phyloP scores from a whole-genome alignment of 331 rosid species.

The Spiraea crenata region DNA sequence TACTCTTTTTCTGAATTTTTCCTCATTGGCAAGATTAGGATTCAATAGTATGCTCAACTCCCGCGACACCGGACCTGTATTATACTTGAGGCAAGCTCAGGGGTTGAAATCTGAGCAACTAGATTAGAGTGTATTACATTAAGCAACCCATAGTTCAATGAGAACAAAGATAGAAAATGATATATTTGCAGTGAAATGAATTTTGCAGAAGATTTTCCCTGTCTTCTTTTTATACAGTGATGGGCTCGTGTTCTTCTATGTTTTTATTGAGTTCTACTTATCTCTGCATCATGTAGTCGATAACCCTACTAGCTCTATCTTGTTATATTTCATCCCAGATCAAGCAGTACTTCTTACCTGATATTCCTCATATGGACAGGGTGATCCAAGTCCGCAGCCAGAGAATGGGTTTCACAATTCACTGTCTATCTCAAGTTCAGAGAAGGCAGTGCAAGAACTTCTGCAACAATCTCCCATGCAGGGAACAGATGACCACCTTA shows the following conservation, averaged over 20 bases:
- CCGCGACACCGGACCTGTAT: background rate
- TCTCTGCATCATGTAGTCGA: background rate
- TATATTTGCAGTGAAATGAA: background rate
- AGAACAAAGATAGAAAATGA: background rate
- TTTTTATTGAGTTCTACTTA: background rate
- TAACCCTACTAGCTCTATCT: background rate
- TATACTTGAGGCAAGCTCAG: background rate
- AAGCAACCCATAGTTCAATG: background rate
- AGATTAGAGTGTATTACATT: background rate
- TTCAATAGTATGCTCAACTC: background rate
- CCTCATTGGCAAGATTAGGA: background rate
- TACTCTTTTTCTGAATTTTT: background rate
- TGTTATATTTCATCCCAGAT: background rate
- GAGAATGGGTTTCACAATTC: slow-evolving; percentile 67
- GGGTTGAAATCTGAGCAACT: slow-evolving; percentile 1
- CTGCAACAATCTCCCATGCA: slow-evolving; percentile 58
- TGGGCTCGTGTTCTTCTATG: background rate
- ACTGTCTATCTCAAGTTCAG: slow-evolving; percentile 58
- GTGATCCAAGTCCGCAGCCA: slow-evolving; percentile 45
- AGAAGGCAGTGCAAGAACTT: slow-evolving; percentile 77
- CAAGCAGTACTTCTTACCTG: slow-evolving; percentile 13
- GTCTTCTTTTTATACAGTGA: background rate
- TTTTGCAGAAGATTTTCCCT: background rate
- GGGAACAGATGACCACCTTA: slow-evolving; percentile 82
- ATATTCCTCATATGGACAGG: slow-evolving; percentile 47